Evolutionary conservation across 345 rosid species (phyloP), one percentile per base, ranked within the genome.

Genomic region (Garcia nutans): DNA sequence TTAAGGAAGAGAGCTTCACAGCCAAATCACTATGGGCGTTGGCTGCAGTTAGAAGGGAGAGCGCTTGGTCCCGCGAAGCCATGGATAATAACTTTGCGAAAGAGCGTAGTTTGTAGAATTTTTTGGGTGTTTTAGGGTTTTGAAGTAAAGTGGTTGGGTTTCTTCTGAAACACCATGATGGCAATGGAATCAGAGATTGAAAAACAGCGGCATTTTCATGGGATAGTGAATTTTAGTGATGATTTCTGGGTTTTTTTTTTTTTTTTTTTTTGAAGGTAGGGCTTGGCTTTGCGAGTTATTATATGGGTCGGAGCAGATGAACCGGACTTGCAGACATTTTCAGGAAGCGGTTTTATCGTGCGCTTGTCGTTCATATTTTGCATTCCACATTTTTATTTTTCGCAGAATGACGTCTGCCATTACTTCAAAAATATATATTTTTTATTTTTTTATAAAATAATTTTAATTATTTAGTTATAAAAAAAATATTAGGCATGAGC

Each of bases 1-100:
- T 86, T 9, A 95, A 83, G 64, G 99, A 95, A 33, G 97, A 93
- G 42, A 95, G 89, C 91, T 90, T 95, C 31, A 93, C 97, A 5
- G 91, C 89, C 86, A 95, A 86, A 85, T 90, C 97, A 75, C 91
- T 83, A 57, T 93, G 99, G 87, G 83, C 85, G 76, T 86, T 88
- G 22, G 94, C 94, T 11, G 97, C 96, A 65, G 90, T 82, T 73
- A 93, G 93, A 76, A 95, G 98, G 65, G 93, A 84, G 62, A 90
- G 87, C 12, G 94, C 92, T 74, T 88, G 97, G 70, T 87, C 90
- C 77, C 88, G 83, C 22, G 88, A 88, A 71, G 87, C 84, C 80
- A 76, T 80, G 1, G 41, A 37, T 37, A 37, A 37, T 37, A 2
- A 37, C 41, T 6, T 37, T 37, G 6, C 6, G 41, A 37, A 37